Conservation (phyloP, 768 basidiomycete species). For the Sistotremastrum suecicum region DNA sequence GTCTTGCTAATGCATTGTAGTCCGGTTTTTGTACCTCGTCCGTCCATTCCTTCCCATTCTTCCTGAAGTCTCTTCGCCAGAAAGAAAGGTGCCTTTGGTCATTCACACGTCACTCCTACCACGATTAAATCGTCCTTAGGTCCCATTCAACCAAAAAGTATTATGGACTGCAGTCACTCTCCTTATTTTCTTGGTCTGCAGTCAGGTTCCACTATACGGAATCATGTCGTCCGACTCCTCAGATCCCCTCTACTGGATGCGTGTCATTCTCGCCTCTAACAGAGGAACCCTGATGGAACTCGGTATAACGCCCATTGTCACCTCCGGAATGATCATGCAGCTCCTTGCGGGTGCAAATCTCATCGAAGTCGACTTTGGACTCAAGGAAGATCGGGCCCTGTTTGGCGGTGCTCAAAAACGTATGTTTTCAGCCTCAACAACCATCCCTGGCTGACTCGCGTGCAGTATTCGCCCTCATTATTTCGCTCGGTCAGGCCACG, state of each 20-base stretch:
- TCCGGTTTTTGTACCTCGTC: conserved; percentile 96
- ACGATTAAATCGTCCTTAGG: conserved; percentile 28
- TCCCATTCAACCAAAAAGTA: conserved; percentile 96
- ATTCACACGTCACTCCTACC: conserved; percentile 4
- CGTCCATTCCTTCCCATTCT: conserved; percentile 94
- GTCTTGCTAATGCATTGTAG: conserved; percentile 22
- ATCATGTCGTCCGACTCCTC: conserved; percentile 99
- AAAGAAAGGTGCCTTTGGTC: conserved; percentile 62
- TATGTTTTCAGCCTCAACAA: conserved; percentile 26
- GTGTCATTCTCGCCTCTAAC: conserved; percentile 97
- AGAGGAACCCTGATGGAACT: conserved; percentile 99
- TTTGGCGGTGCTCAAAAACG: conserved; percentile 96
- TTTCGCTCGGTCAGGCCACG: conserved; percentile 90
- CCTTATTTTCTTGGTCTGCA: conserved; percentile 98
- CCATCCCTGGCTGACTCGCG: neutral
- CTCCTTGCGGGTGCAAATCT: conserved; percentile 94
- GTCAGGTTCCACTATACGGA: conserved; percentile 96
- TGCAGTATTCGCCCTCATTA: conserved; percentile 91
- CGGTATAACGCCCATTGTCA: conserved; percentile 95
- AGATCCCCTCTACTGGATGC: conserved; percentile 99
- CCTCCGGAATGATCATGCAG: conserved; percentile 99
- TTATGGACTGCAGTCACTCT: conserved; percentile 99
- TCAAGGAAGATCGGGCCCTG: conserved; percentile 94
- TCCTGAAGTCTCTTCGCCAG: conserved; percentile 95
- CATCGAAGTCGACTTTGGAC: conserved; percentile 91